Conservation (phyloP, 2,329 filamentous ascomycete species). For the Cytospora piceae region DNA sequence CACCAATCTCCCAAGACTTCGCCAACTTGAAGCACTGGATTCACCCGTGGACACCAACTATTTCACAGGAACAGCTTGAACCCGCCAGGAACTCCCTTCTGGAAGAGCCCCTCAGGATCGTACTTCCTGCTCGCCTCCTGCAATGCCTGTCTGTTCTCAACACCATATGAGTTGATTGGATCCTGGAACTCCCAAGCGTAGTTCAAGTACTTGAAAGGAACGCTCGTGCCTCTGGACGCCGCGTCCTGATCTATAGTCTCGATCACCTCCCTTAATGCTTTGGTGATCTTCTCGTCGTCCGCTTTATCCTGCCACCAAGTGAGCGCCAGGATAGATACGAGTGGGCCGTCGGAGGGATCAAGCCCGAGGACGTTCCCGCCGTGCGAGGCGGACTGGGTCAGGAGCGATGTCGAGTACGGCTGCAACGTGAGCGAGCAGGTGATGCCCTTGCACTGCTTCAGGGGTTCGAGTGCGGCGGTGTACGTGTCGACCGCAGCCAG, state of each 20-base stretch:
- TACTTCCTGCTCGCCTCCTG: slow-evolving; percentile 6
- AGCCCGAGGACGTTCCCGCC: slow-evolving; percentile 34
- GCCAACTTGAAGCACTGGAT: too few species aligned
- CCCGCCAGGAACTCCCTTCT: slow-evolving; percentile 28
- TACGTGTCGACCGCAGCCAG: slow-evolving; percentile 2
- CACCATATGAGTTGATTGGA: slow-evolving; percentile 30
- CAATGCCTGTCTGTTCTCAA: slow-evolving; percentile 2
- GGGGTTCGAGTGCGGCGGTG: slow-evolving; percentile 25
- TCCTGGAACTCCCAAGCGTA: slow-evolving; percentile 33
- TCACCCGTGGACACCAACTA: too few species aligned
- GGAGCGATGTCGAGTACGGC: slow-evolving; percentile 31
- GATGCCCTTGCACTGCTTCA: slow-evolving; percentile 31
- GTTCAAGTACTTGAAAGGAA: slow-evolving; percentile 34
- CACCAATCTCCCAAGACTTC: too few species aligned
- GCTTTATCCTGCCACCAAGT: slow-evolving; percentile 31
- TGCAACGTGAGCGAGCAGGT: slow-evolving; percentile 33
- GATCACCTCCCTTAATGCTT: slow-evolving; percentile 23
- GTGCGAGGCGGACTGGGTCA: slow-evolving; percentile 21
- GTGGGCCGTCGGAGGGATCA: slow-evolving; percentile 28
- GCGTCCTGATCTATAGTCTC: slow-evolving; percentile 31
- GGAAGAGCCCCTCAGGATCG: slow-evolving; percentile 28
- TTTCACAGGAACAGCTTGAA: slow-evolving; percentile 25
- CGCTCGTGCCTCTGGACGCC: slow-evolving; percentile 20
- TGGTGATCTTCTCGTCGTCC: slow-evolving; percentile 32
- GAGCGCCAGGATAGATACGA: slow-evolving; percentile 31